phyloP scores from a whole-genome alignment of 225 moss, liverwort and hornwort genomes.

The Physcomitrellopsis africana region DNA sequence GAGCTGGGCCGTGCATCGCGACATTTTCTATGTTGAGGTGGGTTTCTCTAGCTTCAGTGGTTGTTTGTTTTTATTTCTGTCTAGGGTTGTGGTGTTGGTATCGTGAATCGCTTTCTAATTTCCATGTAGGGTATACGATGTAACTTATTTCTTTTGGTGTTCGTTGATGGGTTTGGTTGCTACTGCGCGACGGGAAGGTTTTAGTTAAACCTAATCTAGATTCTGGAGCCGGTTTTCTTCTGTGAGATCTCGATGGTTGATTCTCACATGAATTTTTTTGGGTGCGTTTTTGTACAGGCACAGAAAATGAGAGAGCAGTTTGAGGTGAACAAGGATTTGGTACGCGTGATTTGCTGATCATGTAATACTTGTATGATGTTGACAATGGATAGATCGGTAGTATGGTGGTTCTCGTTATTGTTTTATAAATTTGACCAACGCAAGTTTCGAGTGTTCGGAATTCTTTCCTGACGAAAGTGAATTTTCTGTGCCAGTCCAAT shows the following conservation, averaged over 20 bases:
- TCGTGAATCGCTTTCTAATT: neutral
- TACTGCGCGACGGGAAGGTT: conserved; percentile 15
- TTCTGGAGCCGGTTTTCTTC: neutral
- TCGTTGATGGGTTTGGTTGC: neutral
- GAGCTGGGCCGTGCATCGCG: conserved; percentile 90
- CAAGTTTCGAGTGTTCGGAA: conserved; percentile 10
- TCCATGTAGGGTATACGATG: neutral
- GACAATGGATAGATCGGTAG: conserved; percentile 1
- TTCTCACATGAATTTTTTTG: neutral
- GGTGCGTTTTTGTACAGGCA: conserved; percentile 52
- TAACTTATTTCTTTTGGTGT: neutral
- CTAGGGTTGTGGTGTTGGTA: neutral
- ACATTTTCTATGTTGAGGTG: conserved; percentile 89
- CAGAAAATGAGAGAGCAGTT: conserved; percentile 79
- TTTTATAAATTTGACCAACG: neutral
- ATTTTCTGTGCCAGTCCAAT: conserved; percentile 51
- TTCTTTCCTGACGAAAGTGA: neutral
- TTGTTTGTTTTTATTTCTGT: neutral
- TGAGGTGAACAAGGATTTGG: conserved; percentile 86
- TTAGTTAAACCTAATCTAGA: conserved; percentile 5
- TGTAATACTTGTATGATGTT: neutral
- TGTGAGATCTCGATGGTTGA: neutral
- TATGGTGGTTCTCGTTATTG: neutral
- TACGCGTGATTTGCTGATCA: conserved; percentile 31
- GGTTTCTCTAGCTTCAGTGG: neutral